Percentiles rank a stretch among this genome's conserved stretches.
Evolutionary conservation across 1,284 basidiomycete species (phyloP).

Genomic region (Apiotrichum laibachii): DNA sequence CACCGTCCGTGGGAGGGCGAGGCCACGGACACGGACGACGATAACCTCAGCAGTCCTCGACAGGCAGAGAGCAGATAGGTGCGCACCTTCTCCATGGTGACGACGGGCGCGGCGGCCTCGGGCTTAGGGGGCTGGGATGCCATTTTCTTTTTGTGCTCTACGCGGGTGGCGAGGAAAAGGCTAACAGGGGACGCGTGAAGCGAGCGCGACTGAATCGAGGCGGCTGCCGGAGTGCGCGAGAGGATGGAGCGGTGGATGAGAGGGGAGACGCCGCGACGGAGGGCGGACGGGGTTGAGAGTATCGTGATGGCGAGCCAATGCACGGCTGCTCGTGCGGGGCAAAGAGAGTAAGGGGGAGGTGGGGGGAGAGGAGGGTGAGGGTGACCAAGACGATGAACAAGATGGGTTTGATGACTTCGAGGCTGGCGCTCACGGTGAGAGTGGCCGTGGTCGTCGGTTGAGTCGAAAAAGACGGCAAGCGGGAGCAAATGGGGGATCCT

Average conservation of each 20-base stretch:
- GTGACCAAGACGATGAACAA: not conserved
- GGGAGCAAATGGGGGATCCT: too few species aligned
- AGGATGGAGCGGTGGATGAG: not conserved
- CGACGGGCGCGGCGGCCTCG: slow-evolving; percentile 36
- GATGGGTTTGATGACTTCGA: not conserved
- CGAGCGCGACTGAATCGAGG: not conserved
- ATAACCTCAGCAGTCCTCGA: too few species aligned
- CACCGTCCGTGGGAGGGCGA: too few species aligned
- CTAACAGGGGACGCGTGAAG: not conserved
- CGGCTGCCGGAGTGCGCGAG: not conserved
- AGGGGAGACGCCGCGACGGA: slow-evolving; percentile 6
- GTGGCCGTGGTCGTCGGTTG: not conserved
- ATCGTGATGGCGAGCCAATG: slow-evolving; percentile 4
- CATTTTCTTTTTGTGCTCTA: not conserved
- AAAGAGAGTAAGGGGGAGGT: not conserved
- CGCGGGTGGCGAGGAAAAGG: not conserved
- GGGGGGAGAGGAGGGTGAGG: too few species aligned
- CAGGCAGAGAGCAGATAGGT: not conserved
- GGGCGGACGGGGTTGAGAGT: slow-evolving; percentile 3
- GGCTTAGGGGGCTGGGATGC: slow-evolving; percentile 22
- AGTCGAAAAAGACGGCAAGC: slow-evolving; percentile 5
- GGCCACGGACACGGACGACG: too few species aligned
- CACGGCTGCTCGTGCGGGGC: slow-evolving; percentile 6
- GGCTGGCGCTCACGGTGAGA: not conserved
- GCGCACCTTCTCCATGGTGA: slow-evolving; percentile 48